Evolutionary conservation across 2,329 filamentous ascomycete genomes (phyloP).

Genomic region (Thelonectria olida): DNA sequence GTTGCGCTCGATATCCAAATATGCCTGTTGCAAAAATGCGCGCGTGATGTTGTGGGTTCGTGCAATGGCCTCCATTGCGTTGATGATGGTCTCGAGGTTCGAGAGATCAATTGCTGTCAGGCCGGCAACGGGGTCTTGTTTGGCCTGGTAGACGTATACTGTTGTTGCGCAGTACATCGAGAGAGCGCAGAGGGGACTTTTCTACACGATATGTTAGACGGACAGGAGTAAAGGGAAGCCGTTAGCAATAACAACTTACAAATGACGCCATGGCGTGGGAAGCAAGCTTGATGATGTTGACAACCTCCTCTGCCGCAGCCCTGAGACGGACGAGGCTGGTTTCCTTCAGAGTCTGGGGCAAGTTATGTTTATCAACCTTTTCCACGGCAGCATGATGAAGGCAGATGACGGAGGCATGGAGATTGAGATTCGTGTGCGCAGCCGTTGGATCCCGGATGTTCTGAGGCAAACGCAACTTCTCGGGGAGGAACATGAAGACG

Average conservation of each 20-base stretch:
- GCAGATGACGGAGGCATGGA: slow-evolving; percentile 89
- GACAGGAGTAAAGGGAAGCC: background rate
- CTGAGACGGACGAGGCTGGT: slow-evolving; percentile 78
- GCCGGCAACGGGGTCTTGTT: slow-evolving; percentile 68
- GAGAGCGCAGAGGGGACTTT: slow-evolving; percentile 64
- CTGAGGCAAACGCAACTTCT: slow-evolving; percentile 75
- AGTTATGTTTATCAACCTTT: slow-evolving; percentile 77
- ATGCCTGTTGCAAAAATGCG: slow-evolving; percentile 85
- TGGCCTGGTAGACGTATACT: slow-evolving; percentile 83
- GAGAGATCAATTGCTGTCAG: slow-evolving; percentile 57
- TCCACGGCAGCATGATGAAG: slow-evolving; percentile 89
- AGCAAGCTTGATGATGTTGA: slow-evolving; percentile 82
- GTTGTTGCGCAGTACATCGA: slow-evolving; percentile 86
- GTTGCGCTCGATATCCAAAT: slow-evolving; percentile 78
- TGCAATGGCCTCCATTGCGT: slow-evolving; percentile 81
- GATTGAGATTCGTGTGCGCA: slow-evolving; percentile 85
- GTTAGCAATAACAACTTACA: slow-evolving; percentile 59
- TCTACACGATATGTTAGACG: slow-evolving; percentile 33
- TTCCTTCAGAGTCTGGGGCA: slow-evolving; percentile 71
- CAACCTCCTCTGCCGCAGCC: slow-evolving; percentile 84
- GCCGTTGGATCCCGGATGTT: slow-evolving; percentile 76
- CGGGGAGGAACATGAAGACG: slow-evolving; percentile 81
- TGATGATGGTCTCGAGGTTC: slow-evolving; percentile 78
- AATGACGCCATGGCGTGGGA: slow-evolving; percentile 73
- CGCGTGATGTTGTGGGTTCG: slow-evolving; percentile 79